These are phyloP conservation scores for Plenodomus lindquistii DNA, from an alignment of 2,329 filamentous ascomycete genomes.

Conservation along the genomic window DNA sequence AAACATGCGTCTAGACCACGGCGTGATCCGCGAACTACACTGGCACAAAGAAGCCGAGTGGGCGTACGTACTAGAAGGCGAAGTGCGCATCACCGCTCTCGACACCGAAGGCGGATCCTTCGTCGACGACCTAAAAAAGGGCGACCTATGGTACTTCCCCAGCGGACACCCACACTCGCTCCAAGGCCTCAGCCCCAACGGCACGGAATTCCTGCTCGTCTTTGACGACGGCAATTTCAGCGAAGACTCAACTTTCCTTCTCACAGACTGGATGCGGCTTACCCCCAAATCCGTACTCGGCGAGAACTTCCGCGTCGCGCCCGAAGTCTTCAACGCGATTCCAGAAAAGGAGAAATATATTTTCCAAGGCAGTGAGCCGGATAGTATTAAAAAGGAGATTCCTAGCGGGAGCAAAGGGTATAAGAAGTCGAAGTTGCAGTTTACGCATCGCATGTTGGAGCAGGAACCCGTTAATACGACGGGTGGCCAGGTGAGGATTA, in stretches of 20 bases:
- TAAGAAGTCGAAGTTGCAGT: conserved; percentile 69
- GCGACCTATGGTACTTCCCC: conserved; percentile 82
- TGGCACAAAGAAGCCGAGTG: conserved; percentile 83
- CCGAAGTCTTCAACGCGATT: conserved; percentile 70
- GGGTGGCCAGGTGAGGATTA: conserved; percentile 73
- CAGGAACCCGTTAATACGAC: conserved; percentile 68
- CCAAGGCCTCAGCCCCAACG: conserved; percentile 70
- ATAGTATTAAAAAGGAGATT: conserved; percentile 66
- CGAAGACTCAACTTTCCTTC: conserved; percentile 70
- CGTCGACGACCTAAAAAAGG: conserved; percentile 74
- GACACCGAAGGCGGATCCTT: conserved; percentile 77
- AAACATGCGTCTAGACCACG: conserved; percentile 75
- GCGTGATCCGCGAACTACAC: conserved; percentile 75
- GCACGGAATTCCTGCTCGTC: conserved; percentile 66
- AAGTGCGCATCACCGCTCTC: conserved; percentile 71
- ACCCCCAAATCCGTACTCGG: conserved; percentile 72
- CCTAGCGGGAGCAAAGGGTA: conserved; percentile 61
- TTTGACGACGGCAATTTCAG: conserved; percentile 64
- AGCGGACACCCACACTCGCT: conserved; percentile 77
- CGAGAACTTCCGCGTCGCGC: conserved; percentile 75
- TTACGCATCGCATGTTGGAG: conserved; percentile 72
- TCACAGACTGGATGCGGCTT: conserved; percentile 75
- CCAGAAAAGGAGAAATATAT: conserved; percentile 74
- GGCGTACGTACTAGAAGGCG: conserved; percentile 73
- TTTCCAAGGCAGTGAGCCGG: conserved; percentile 70